Base-by-base conservation (phyloP, 306 rosid species). In the Delonix regia region DNA sequence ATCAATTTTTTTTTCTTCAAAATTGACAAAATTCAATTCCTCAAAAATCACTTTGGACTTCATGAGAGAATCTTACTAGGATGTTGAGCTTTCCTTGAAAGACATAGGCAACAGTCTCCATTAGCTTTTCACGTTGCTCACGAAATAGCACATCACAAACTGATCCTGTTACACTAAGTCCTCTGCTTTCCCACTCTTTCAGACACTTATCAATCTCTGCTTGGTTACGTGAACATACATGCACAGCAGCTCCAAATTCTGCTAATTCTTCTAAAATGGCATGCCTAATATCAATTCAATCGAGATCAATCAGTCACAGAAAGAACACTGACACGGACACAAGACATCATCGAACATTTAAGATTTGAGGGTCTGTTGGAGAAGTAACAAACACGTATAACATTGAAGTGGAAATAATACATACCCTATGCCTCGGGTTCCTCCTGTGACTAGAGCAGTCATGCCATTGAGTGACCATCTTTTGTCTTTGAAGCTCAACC, bases 391-490 rank as follows among this genome's bases (percentile, higher is more conserved):
- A n/a, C n/a, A n/a, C n/a, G n/a, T n/a, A n/a, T n/a, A n/a, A n/a
- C n/a, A n/a, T n/a, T n/a, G 1, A 41, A 66, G 10, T 44, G 9
- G 14, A 6, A 14, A 74, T 51, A 0, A 1, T n/a, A n/a, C n/a
- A n/a, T n/a, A 85, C 84, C 88, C 86, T 5, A 82, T 82, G 45
- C 88, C 88, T 47, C 73, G 12, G 21, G 71, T 75, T 67, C 80
- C 88, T 0, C 86, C 84, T 0, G 88, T 82, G 0, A 85, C 86
- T 3, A 82, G 77, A 65, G 88, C 84, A 5, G 86, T 82, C 86
- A 75, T 85, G 3, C 86, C 88, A 44, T 53, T 55, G 2, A 84
- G 82, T 18, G 84, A 84, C 84, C 87, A 84, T 44, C 69, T 63
- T 13, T 80, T 14, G 27, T 53, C 80, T 49, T 74, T 61, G 62